Evolutionary conservation across 495 filamentous ascomycete species (phyloP).

Genomic region (Melanomma pulvis-pyrius): DNA sequence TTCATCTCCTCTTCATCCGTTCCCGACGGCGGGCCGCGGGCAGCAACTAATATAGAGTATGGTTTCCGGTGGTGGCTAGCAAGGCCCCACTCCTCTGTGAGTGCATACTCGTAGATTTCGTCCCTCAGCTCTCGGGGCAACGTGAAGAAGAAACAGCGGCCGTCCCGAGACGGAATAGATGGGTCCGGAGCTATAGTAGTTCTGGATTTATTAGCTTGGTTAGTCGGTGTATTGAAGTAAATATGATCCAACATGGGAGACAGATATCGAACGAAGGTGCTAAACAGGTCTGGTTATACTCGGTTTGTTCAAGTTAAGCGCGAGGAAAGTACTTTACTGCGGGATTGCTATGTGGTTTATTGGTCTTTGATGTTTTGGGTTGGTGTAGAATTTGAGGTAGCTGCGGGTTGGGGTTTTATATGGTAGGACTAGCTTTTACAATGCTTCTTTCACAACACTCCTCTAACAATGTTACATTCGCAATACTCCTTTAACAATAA

Average conservation of each 20-base stretch:
- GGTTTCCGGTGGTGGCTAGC: background rate
- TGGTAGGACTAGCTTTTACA: no score
- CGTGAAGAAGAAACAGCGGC: constrained; percentile 3
- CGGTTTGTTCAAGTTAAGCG: no score
- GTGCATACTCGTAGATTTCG: constrained; percentile 20
- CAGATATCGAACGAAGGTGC: background rate
- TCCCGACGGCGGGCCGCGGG: background rate
- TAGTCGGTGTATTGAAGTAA: background rate
- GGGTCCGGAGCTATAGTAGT: background rate
- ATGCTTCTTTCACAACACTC: no score
- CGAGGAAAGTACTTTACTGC: no score
- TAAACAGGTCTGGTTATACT: background rate
- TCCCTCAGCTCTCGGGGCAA: constrained; percentile 13
- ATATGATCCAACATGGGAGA: background rate
- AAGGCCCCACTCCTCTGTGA: background rate
- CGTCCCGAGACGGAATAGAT: background rate
- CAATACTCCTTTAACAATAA: no score
- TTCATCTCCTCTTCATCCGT: background rate
- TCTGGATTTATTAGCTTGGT: background rate
- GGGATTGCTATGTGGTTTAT: no score
- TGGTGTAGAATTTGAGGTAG: no score
- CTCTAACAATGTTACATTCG: no score
- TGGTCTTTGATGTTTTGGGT: no score
- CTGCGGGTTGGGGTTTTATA: no score
- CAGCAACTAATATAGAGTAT: background rate